Evolutionary conservation across 225 moss, liverwort and hornwort species (phyloP).

Genomic region (Marchantia polymorpha): DNA sequence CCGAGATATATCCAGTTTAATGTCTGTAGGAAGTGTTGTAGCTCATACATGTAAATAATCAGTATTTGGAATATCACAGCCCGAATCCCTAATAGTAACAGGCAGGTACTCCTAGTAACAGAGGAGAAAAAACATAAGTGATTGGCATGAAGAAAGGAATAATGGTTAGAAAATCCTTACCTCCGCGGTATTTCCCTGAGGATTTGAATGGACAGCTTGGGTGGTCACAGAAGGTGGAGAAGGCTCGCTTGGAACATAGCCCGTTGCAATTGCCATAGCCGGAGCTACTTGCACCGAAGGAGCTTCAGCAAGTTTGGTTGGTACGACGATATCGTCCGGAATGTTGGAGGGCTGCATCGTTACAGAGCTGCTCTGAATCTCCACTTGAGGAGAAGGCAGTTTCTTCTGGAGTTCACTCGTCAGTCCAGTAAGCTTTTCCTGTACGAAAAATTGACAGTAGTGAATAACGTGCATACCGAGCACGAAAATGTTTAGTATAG

Average conservation of each 20-base stretch:
- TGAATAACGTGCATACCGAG: background rate
- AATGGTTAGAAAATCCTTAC: background rate
- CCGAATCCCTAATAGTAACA: too few relatives aligned
- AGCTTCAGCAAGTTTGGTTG: background rate
- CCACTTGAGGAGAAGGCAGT: constrained; percentile 17
- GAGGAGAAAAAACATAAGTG: too few relatives aligned
- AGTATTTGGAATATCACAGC: too few relatives aligned
- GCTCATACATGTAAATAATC: too few relatives aligned
- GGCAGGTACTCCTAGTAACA: too few relatives aligned
- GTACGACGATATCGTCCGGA: background rate
- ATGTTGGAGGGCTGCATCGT: background rate
- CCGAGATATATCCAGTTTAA: too few relatives aligned
- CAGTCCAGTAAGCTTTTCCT: constrained; percentile 30
- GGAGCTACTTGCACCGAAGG: background rate
- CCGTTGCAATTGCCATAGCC: background rate
- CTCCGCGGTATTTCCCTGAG: constrained; percentile 4
- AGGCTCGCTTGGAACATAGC: background rate
- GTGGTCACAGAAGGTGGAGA: background rate
- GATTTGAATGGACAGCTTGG: background rate
- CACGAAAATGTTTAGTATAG: background rate
- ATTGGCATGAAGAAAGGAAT: background rate
- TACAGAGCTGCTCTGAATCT: background rate
- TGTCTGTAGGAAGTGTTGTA: too few relatives aligned
- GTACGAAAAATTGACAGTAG: background rate
- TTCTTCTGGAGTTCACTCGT: constrained; percentile 24